A percentile compares a stretch with the other conserved stretches of the same genome.
Conservation (phyloP, 163 green algal genomes). For the Scenedesmus sp. region DNA sequence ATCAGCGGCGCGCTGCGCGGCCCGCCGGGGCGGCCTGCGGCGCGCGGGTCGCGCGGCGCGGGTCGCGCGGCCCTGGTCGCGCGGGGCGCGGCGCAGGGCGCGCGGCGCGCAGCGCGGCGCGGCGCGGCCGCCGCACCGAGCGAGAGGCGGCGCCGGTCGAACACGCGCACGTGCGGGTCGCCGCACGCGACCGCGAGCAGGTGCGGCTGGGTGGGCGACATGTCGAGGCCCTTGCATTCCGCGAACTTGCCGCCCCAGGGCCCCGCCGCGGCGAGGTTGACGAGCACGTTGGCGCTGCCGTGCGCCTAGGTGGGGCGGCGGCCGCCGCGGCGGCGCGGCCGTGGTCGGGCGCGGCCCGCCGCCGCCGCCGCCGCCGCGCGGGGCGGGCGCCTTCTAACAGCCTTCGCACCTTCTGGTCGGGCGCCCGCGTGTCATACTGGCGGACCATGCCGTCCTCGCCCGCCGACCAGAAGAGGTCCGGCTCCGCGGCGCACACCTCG, state of each 20-base stretch:
- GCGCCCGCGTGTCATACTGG: constrained; percentile 80
- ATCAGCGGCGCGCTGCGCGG: constrained; percentile 52
- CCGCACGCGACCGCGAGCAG: constrained; percentile 77
- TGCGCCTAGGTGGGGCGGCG: too few relatives aligned
- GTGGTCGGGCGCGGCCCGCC: too few relatives aligned
- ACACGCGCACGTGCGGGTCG: constrained; percentile 77
- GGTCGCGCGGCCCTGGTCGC: neutral
- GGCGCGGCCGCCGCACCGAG: neutral
- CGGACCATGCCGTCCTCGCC: constrained; percentile 83
- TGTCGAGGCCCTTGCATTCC: constrained; percentile 71
- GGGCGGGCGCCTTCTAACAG: constrained; percentile 59
- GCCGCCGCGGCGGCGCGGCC: too few relatives aligned
- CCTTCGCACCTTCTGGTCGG: constrained; percentile 55
- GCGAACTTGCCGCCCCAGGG: constrained; percentile 9
- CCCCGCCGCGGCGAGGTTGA: constrained; percentile 45
- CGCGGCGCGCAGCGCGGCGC: neutral
- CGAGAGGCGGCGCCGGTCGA: constrained; percentile 74
- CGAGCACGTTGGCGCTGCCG: constrained; percentile 62
- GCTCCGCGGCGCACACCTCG: constrained; percentile 74
- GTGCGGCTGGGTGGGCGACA: constrained; percentile 55
- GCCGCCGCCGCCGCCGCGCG: constrained; percentile 10
- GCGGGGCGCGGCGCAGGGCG: neutral
- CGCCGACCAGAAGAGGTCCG: constrained; percentile 87
- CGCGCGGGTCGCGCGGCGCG: neutral
- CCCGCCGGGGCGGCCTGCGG: constrained; percentile 10